Conservation (phyloP, 371 early-diverging fungal species). For the Apophysomyces sp. region DNA sequence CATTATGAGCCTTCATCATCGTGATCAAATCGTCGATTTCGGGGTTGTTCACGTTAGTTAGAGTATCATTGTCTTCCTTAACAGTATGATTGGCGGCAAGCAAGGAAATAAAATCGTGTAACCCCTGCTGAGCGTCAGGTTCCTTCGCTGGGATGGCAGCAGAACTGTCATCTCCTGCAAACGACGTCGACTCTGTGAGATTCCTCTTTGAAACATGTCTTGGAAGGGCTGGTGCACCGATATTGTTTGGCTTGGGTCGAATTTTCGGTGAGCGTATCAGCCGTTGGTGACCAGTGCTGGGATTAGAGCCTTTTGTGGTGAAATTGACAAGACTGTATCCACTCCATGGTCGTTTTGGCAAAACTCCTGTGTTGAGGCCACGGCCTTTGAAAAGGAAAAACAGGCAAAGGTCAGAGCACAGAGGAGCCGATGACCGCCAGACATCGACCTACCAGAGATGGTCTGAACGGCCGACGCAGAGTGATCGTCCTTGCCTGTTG, state of each 20-base stretch:
- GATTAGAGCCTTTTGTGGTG: not conserved
- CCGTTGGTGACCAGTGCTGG: not conserved
- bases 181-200: not conserved
- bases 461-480: slow-evolving; percentile 15
- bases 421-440: slow-evolving; percentile 4
- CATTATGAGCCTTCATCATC: slow-evolving; percentile 6
- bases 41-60: slow-evolving; percentile 1
- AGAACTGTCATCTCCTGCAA: not conserved
- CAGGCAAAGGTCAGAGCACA: not conserved
- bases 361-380: not conserved
- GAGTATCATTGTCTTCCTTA: not conserved
- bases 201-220: not conserved
- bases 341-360: slow-evolving; percentile 13
- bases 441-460: slow-evolving; percentile 15
- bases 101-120: slow-evolving; percentile 7
- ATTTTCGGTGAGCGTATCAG: not conserved
- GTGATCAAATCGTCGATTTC: slow-evolving; percentile 12
- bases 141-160: not conserved
- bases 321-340: slow-evolving; percentile 8
- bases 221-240: not conserved
- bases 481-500: slow-evolving; percentile 15
- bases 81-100: not conserved
- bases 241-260: not conserved
- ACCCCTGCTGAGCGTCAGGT: slow-evolving; percentile 2
- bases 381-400: slow-evolving; percentile 8